These are phyloP conservation scores for Populus pruinosa DNA, from an alignment of 345 rosid species.

Conservation along the genomic window DNA sequence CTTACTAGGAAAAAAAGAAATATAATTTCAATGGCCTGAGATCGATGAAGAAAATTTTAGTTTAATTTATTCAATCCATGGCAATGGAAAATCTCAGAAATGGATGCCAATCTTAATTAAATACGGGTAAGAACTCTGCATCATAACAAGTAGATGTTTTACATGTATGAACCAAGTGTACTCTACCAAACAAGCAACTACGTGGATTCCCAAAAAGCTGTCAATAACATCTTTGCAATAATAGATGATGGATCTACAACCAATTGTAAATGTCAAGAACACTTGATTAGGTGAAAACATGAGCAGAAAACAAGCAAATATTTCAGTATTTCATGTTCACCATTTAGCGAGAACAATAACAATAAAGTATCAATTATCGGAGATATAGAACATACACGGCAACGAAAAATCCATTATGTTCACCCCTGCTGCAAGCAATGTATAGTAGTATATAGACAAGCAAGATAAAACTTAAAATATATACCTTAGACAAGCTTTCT, in stretches of 20 bases:
- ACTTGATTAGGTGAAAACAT: neutral
- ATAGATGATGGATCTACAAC: neutral
- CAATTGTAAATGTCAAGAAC: neutral
- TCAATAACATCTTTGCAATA: neutral
- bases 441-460: neutral
- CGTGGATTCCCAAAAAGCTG: neutral
- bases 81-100: neutral
- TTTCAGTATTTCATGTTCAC: neutral
- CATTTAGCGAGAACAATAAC: neutral
- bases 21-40: neutral
- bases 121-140: neutral
- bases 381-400: neutral
- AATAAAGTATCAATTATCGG: too few relatives aligned
- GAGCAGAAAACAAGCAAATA: neutral
- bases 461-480: neutral
- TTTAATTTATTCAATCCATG: neutral
- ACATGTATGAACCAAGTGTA: neutral
- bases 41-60: neutral
- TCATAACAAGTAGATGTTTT: neutral
- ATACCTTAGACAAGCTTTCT: conserved; percentile 56
- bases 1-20: neutral
- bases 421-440: neutral
- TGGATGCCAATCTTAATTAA: neutral
- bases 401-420: neutral
- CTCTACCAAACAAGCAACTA: neutral